Conservation (phyloP, 2,329 filamentous ascomycete genomes). For the Xylariaceae sp. region DNA sequence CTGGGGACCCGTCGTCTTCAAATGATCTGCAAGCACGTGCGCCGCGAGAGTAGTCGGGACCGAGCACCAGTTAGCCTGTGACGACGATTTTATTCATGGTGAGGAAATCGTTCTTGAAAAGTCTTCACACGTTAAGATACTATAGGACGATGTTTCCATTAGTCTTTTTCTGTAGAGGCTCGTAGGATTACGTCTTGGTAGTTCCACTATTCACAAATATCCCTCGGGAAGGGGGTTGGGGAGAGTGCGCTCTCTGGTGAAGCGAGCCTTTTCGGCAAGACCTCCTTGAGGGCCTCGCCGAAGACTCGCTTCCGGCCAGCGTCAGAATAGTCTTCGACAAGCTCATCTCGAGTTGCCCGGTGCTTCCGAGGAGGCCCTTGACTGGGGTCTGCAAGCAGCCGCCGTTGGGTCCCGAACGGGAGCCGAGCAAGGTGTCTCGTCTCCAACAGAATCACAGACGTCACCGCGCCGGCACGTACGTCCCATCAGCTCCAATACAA, state of each 20-base stretch:
- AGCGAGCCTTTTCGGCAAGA: slow-evolving; percentile 19
- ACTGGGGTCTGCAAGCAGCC: too few relatives aligned
- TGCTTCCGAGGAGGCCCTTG: neutral
- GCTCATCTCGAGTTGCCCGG: neutral
- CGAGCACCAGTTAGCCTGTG: slow-evolving; percentile 33
- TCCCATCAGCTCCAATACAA: too few relatives aligned
- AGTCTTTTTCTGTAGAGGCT: slow-evolving; percentile 8
- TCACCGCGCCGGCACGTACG: too few relatives aligned
- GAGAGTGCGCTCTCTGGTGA: slow-evolving; percentile 18
- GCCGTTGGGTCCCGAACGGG: too few relatives aligned
- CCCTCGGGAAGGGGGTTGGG: too few relatives aligned
- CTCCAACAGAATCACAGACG: too few relatives aligned
- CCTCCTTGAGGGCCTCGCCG: slow-evolving; percentile 15
- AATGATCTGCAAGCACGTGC: slow-evolving; percentile 16
- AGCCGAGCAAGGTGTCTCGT: too few relatives aligned
- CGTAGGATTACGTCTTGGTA: slow-evolving; percentile 19
- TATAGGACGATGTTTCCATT: slow-evolving; percentile 34
- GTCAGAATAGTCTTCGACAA: neutral
- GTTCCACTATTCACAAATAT: slow-evolving; percentile 11
- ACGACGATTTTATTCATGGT: slow-evolving; percentile 40
- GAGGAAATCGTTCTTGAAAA: slow-evolving; percentile 34
- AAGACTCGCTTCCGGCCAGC: slow-evolving; percentile 3
- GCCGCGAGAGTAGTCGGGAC: slow-evolving; percentile 37
- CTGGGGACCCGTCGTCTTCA: slow-evolving; percentile 14
- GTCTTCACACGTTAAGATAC: slow-evolving; percentile 37